A percentile compares a stretch with the other conserved stretches of the same genome.
Evolutionary conservation across 1,139 yeast species (phyloP).

Genomic region (Candida glucosophila): DNA sequence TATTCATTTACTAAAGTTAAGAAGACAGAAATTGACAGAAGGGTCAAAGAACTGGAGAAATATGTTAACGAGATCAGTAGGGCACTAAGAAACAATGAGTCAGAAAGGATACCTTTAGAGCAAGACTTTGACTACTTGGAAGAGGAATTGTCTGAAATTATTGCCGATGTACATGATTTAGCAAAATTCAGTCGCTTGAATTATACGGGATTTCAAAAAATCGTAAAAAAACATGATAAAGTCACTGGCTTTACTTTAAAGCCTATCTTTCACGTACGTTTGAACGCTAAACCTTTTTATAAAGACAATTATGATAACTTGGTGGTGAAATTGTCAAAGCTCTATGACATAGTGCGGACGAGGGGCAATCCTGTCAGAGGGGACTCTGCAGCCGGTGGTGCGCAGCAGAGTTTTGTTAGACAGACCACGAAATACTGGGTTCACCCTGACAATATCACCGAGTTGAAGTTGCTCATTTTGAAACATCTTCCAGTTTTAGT

Average conservation of each 20-base stretch:
- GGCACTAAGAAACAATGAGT: conserved; percentile 18
- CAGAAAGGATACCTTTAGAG: conserved; percentile 41
- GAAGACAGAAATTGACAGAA: conserved; percentile 70
- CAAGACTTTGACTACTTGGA: conserved; percentile 87
- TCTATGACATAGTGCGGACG: conserved; percentile 89
- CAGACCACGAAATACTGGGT: conserved; percentile 99
- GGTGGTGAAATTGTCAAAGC: conserved; percentile 80
- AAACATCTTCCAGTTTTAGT: conserved; percentile 95
- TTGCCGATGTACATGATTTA: conserved; percentile 95
- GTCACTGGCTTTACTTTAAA: conserved; percentile 73
- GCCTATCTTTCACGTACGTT: conserved; percentile 88
- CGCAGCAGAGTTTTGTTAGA: conserved; percentile 94
- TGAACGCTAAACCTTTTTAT: conserved; percentile 89
- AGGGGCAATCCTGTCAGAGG: conserved; percentile 93
- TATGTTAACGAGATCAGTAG: conserved; percentile 59
- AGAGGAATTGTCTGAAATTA: conserved; percentile 83
- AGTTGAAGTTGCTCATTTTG: conserved; percentile 80
- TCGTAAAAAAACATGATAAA: conserved; percentile 93
- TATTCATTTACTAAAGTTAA: conserved; percentile 85
- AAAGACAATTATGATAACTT: conserved; percentile 87
- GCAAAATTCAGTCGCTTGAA: conserved; percentile 88
- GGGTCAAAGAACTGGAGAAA: conserved; percentile 73
- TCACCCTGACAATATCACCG: conserved; percentile 98
- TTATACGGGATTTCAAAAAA: conserved; percentile 94
- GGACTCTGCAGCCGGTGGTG: conserved; percentile 93